These are phyloP conservation scores for Lasiosphaeris hirsuta DNA, from an alignment of 495 filamentous ascomycete species.

Conservation along the genomic window DNA sequence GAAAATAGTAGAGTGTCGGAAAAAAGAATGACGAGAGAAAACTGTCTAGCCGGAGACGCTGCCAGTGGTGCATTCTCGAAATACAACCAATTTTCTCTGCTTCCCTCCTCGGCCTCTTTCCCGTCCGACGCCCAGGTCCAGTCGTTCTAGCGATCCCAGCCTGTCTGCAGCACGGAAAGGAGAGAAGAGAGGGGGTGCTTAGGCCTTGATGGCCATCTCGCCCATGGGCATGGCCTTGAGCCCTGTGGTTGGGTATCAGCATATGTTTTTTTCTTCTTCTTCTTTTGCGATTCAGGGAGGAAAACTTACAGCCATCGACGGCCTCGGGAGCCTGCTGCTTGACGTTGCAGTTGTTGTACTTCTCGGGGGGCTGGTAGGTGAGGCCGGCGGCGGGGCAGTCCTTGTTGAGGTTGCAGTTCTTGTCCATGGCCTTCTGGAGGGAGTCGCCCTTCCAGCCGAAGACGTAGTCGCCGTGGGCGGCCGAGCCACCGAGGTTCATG, in stretches of 20 bases:
- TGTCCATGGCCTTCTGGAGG: slow-evolving; percentile 63
- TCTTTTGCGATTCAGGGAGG: background rate
- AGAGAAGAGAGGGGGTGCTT: slow-evolving; percentile 8
- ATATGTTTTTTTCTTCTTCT: background rate
- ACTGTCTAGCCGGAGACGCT: too few species aligned
- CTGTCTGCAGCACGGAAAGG: background rate
- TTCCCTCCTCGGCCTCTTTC: too few species aligned
- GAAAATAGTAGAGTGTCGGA: too few species aligned
- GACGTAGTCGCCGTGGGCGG: slow-evolving; percentile 71
- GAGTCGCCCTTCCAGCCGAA: slow-evolving; percentile 70
- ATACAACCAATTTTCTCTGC: too few species aligned
- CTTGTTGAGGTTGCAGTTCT: slow-evolving; percentile 54
- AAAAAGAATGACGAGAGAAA: too few species aligned
- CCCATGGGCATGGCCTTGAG: slow-evolving; percentile 51
- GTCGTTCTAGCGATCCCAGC: too few species aligned
- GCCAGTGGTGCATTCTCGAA: too few species aligned
- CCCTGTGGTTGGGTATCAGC: slow-evolving; percentile 31
- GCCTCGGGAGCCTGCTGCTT: slow-evolving; percentile 48
- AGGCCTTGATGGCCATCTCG: slow-evolving; percentile 51
- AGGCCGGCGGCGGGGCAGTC: slow-evolving; percentile 47
- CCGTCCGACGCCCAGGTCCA: too few species aligned
- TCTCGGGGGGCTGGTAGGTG: slow-evolving; percentile 38
- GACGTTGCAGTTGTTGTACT: slow-evolving; percentile 48
- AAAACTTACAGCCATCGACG: slow-evolving; percentile 49
- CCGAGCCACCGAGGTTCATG: slow-evolving; percentile 50